Percentiles rank a stretch among this genome's conserved stretches.
phyloP scores from a whole-genome alignment of 2,329 filamentous ascomycete genomes.

The Arachnomyces sp. region DNA sequence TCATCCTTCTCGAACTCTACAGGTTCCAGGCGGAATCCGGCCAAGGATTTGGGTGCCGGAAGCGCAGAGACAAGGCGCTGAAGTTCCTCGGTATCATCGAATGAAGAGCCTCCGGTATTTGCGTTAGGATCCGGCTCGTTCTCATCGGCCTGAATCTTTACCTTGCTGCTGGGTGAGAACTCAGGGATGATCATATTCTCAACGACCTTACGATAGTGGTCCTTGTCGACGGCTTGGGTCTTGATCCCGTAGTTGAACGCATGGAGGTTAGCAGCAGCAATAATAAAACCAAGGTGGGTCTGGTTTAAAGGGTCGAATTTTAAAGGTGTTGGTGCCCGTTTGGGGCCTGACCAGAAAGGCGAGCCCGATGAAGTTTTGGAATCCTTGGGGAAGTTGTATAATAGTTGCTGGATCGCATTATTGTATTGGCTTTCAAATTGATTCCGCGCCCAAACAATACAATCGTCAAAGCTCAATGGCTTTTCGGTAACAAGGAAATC shows the following conservation, averaged over 20 bases:
- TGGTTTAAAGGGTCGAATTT: conserved; percentile 80
- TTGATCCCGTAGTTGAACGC: conserved; percentile 98
- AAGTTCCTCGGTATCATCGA: conserved; percentile 70
- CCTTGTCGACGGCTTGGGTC: conserved; percentile 62
- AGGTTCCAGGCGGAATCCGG: conserved; percentile 79
- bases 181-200: conserved; percentile 94
- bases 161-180: conserved; percentile 78
- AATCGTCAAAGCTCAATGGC: conserved; percentile 88
- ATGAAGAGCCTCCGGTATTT: conserved; percentile 41
- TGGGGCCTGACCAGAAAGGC: conserved; percentile 96
- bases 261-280: conserved; percentile 83
- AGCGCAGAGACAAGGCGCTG: conserved; percentile 64
- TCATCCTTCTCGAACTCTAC: conserved; percentile 99
- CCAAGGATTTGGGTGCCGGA: conserved; percentile 70
- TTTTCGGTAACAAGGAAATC: conserved; percentile 90
- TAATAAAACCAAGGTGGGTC: conserved; percentile 81
- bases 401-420: conserved; percentile 88
- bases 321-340: conserved; percentile 86
- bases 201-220: conserved; percentile 69
- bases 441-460: conserved; percentile 87
- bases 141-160: conserved; percentile 96
- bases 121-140: conserved; percentile 91
- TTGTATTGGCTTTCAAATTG: conserved; percentile 96
- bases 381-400: conserved; percentile 97
- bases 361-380: conserved; percentile 79